Evolutionary conservation across 148 eudicot genomes (phyloP).

Genomic region (Tetragonia tetragonoides): DNA sequence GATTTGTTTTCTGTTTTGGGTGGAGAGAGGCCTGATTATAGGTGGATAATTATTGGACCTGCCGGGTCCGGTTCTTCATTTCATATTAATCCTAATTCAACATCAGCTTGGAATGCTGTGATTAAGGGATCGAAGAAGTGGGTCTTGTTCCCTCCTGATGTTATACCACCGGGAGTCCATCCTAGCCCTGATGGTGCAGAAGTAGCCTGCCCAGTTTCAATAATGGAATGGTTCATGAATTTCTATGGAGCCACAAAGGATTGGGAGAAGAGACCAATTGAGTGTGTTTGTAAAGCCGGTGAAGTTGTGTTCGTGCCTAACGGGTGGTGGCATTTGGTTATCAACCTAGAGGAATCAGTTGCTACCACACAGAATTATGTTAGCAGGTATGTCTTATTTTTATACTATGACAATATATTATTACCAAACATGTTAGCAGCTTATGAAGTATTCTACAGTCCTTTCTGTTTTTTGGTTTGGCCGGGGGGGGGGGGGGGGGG

Average conservation of each 20-base stretch:
- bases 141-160: slow-evolving; percentile 93
- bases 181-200: slow-evolving; percentile 98
- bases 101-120: slow-evolving; percentile 99
- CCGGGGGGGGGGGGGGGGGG: no score
- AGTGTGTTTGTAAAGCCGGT: slow-evolving; percentile 93
- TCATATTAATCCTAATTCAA: slow-evolving; percentile 96
- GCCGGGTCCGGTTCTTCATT: slow-evolving; percentile 96
- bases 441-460: neutral
- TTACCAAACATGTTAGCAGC: neutral
- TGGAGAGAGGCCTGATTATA: slow-evolving; percentile 87
- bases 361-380: slow-evolving; percentile 98
- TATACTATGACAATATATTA: neutral
- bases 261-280: slow-evolving; percentile 81
- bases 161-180: slow-evolving; percentile 92
- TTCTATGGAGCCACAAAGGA: slow-evolving; percentile 73
- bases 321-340: slow-evolving; percentile 99
- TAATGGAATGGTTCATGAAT: slow-evolving; percentile 98
- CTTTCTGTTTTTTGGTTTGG: neutral
- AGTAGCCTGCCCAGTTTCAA: slow-evolving; percentile 95
- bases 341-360: slow-evolving; percentile 89
- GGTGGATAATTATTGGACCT: slow-evolving; percentile 97
- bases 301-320: slow-evolving; percentile 94
- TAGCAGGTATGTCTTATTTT: slow-evolving; percentile 60
- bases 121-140: slow-evolving; percentile 95
- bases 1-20: slow-evolving; percentile 89